These are phyloP conservation scores for Dendrobium chrysotoxum DNA, from an alignment of 106 monocot species.

Conservation along the genomic window DNA sequence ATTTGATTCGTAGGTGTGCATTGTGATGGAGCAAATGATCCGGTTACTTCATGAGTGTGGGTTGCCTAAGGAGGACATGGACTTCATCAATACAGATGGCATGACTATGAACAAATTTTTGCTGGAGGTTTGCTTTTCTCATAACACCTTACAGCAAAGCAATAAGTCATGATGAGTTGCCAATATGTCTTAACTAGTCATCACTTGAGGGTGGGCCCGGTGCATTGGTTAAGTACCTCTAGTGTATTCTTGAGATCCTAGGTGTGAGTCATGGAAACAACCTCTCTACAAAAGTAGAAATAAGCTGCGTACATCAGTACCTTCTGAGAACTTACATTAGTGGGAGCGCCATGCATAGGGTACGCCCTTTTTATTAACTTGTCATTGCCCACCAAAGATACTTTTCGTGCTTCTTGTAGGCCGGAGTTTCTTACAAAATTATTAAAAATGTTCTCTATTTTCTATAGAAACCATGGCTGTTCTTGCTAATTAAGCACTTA, in stretches of 20 bases:
- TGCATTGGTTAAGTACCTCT: background rate
- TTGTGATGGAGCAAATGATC: conserved; percentile 99
- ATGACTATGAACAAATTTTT: conserved; percentile 82
- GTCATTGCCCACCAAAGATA: background rate
- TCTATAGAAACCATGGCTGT: background rate
- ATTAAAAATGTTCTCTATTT: background rate
- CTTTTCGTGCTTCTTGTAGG: background rate
- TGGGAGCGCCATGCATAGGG: background rate
- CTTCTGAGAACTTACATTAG: background rate
- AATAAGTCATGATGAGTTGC: background rate
- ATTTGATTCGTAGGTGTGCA: conserved; percentile 58
- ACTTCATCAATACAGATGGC: conserved; percentile 92
- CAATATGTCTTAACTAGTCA: background rate
- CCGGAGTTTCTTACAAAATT: background rate
- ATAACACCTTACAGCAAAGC: background rate
- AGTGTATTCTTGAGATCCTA: background rate
- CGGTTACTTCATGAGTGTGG: conserved; percentile 85
- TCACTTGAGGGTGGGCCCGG: background rate
- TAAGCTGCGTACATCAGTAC: background rate
- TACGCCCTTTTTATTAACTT: background rate
- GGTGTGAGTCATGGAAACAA: background rate
- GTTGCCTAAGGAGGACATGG: conserved; percentile 71
- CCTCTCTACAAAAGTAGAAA: background rate
- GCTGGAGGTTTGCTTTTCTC: conserved; percentile 47
- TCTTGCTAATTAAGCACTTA: background rate